Conservation (phyloP, 805 yeast species). For the Candida vartiovaarae region DNA sequence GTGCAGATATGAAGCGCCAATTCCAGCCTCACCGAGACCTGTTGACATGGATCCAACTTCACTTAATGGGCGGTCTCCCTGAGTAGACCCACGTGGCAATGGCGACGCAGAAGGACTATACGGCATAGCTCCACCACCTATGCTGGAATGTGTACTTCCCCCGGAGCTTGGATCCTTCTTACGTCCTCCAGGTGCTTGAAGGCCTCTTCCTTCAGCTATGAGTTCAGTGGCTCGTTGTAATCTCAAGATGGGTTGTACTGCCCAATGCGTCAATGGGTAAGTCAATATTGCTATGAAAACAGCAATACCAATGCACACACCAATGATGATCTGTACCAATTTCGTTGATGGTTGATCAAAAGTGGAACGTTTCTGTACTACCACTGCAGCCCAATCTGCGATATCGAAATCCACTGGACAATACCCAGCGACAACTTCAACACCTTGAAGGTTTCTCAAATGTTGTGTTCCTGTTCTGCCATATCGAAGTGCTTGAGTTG, state of each 20-base stretch:
- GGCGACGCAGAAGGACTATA: slow-evolving; percentile 1
- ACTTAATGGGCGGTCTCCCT: not conserved
- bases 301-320: slow-evolving; percentile 74
- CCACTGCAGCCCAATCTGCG: slow-evolving; percentile 64
- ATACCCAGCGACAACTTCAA: slow-evolving; percentile 50
- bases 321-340: slow-evolving; percentile 62
- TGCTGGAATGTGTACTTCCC: slow-evolving; percentile 3
- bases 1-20: slow-evolving; percentile 25
- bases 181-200: slow-evolving; percentile 19
- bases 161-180: slow-evolving; percentile 4
- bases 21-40: not conserved
- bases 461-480: slow-evolving; percentile 38
- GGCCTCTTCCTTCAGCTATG: slow-evolving; percentile 35
- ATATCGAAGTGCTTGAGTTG: slow-evolving; percentile 29
- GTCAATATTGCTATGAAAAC: slow-evolving; percentile 69
- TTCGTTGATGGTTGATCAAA: slow-evolving; percentile 59
- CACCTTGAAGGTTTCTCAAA: slow-evolving; percentile 12
- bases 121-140: not conserved
- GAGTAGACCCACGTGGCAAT: not conserved
- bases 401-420: slow-evolving; percentile 36
- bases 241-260: slow-evolving; percentile 74
- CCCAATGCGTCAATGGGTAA: slow-evolving; percentile 76
- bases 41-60: slow-evolving; percentile 14
- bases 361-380: slow-evolving; percentile 52
- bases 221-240: slow-evolving; percentile 76